A percentile compares a stretch with the other conserved stretches of the same genome.
Evolutionary conservation across 2,329 filamentous ascomycete species (phyloP).

Genomic region (Hypoxylon sp.): DNA sequence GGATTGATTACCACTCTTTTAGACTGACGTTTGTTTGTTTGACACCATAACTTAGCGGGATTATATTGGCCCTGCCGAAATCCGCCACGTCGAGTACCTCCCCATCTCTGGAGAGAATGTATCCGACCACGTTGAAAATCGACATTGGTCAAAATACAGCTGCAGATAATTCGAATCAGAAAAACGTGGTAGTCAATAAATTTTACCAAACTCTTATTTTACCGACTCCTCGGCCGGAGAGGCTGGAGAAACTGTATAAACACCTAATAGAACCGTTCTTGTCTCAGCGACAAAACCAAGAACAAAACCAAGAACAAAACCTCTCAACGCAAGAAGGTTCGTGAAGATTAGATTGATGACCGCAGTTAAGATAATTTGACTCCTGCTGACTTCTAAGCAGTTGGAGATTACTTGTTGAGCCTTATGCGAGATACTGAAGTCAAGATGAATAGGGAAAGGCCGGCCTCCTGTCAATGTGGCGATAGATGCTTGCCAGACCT

Average conservation of each 20-base stretch:
- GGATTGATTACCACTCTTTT: neutral
- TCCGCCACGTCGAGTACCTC: neutral
- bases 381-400: neutral
- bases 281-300: neutral
- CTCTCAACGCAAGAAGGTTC: neutral
- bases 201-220: neutral
- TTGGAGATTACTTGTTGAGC: neutral
- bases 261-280: neutral
- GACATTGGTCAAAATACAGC: constrained; percentile 7
- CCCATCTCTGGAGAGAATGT: constrained; percentile 4
- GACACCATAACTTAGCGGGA: neutral
- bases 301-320: neutral
- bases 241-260: neutral
- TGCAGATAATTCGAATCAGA: neutral
- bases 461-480: neutral
- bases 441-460: neutral
- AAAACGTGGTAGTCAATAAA: neutral
- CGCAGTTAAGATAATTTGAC: neutral
- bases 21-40: neutral
- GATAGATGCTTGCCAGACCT: neutral
- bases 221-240: too few species aligned
- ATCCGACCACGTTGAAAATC: neutral
- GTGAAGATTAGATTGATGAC: neutral
- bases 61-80: constrained; percentile 2
- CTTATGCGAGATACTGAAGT: neutral